phyloP scores from a whole-genome alignment of 139 green algal genomes.

The Ulvella scutata region DNA sequence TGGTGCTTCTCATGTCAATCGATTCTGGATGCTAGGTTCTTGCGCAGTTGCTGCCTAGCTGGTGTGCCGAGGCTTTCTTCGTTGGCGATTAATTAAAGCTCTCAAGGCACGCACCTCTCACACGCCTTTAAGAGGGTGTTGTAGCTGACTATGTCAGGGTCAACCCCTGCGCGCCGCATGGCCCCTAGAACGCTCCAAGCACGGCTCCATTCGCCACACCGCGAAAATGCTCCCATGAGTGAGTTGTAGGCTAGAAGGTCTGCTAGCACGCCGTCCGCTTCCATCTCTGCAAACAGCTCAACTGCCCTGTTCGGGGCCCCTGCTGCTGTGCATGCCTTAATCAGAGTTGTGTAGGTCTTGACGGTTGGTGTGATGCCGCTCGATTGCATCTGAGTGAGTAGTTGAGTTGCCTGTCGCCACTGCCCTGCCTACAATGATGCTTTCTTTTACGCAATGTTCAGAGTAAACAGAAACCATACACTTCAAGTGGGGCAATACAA shows the following conservation, averaged over 20 bases:
- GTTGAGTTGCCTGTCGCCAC: slow-evolving; percentile 52
- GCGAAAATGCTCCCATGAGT: background rate
- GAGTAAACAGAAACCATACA: too few relatives aligned
- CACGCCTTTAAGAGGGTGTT: slow-evolving; percentile 11
- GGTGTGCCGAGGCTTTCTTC: too few relatives aligned
- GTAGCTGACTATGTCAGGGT: background rate
- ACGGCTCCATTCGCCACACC: background rate
- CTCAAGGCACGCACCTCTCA: slow-evolving; percentile 6
- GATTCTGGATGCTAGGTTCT: too few relatives aligned
- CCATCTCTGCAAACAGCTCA: slow-evolving; percentile 51
- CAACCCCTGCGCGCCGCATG: background rate
- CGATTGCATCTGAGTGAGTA: slow-evolving; percentile 59
- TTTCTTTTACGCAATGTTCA: background rate
- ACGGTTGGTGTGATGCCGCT: slow-evolving; percentile 58
- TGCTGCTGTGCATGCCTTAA: slow-evolving; percentile 31
- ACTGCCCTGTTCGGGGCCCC: slow-evolving; percentile 10
- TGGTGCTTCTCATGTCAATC: too few relatives aligned
- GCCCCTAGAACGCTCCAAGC: slow-evolving; percentile 1
- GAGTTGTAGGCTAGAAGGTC: slow-evolving; percentile 2
- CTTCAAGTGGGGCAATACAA: too few relatives aligned
- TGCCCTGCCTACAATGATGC: slow-evolving; percentile 11
- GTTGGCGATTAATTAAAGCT: too few relatives aligned
- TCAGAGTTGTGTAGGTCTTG: slow-evolving; percentile 74
- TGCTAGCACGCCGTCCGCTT: background rate
- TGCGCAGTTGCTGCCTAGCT: too few relatives aligned